These are phyloP conservation scores for Pyrrhoderma lamaoense DNA, from an alignment of 1,284 basidiomycete species.

Conservation along the genomic window DNA sequence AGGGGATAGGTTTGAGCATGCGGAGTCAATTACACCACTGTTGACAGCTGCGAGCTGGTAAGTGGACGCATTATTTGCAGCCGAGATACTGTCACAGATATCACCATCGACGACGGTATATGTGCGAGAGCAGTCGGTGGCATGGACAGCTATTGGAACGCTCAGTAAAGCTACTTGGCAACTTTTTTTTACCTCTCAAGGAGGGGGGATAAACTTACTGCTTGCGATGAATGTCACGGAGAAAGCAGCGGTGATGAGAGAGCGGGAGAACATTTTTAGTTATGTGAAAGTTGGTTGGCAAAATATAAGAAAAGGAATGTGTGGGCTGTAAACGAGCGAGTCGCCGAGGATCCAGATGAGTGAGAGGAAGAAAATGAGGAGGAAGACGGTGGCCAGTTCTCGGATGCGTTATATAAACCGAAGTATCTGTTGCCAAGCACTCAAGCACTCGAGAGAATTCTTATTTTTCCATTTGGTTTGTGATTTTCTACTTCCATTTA, in stretches of 20 bases:
- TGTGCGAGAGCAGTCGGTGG: conserved; percentile 31
- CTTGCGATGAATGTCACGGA: conserved; percentile 13
- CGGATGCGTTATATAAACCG: too few species aligned
- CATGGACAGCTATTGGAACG: conserved; percentile 8
- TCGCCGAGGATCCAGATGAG: conserved; percentile 2
- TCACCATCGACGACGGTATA: conserved; percentile 58
- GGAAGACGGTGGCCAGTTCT: too few species aligned
- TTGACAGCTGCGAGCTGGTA: conserved; percentile 68
- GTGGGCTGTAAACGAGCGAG: conserved; percentile 11
- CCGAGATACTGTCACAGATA: conserved; percentile 63
- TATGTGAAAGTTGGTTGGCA: conserved; percentile 2
- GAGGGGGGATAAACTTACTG: not conserved
- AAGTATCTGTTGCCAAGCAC: too few species aligned
- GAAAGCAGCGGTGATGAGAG: conserved; percentile 11
- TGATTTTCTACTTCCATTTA: too few species aligned
- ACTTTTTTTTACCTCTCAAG: not conserved
- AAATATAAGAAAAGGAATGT: conserved; percentile 2
- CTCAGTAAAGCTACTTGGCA: not conserved
- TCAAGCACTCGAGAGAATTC: too few species aligned
- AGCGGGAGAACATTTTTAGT: conserved; percentile 14
- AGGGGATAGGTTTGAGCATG: conserved; percentile 51
- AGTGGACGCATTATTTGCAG: conserved; percentile 59
- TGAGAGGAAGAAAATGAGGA: conserved; percentile 2
- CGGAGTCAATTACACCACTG: conserved; percentile 29
- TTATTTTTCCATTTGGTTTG: too few species aligned